Evolutionary conservation across 192 early-diverging fungal species (phyloP).

Genomic region (Oehlia diaphana): DNA sequence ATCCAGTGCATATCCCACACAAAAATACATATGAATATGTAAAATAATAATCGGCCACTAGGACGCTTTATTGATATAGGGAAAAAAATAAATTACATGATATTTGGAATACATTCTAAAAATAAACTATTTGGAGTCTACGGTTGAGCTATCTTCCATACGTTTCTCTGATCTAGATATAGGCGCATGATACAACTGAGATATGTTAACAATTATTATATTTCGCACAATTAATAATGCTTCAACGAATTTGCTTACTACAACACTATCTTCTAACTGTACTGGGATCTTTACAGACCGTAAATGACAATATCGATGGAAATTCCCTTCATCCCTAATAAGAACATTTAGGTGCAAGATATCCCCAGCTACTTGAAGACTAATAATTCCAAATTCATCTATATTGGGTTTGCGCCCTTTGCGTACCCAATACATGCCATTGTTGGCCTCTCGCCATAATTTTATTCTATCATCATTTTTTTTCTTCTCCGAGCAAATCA

Average conservation of each 20-base stretch:
- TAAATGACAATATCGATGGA: slow-evolving; percentile 15
- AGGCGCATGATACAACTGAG: neutral
- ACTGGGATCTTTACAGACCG: neutral
- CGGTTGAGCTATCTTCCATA: slow-evolving; percentile 2
- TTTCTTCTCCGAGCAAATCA: neutral
- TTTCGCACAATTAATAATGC: neutral
- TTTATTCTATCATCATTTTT: slow-evolving; percentile 5
- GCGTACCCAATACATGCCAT: too few species aligned
- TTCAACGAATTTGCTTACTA: slow-evolving; percentile 10
- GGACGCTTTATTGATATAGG: too few species aligned
- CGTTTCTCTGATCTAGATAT: neutral
- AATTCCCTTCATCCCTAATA: neutral
- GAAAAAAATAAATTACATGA: too few species aligned
- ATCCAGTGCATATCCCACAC: too few species aligned
- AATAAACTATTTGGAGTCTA: neutral
- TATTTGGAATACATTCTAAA: too few species aligned
- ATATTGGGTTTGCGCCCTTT: neutral
- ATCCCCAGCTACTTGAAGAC: too few species aligned
- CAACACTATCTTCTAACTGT: neutral
- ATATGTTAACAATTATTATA: slow-evolving; percentile 10
- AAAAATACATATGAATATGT: too few species aligned
- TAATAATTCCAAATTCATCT: slow-evolving; percentile 15
- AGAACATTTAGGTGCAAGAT: slow-evolving; percentile 22
- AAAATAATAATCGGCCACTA: too few species aligned
- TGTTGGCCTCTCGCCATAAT: too few species aligned